Percentiles rank a stretch among this genome's conserved stretches.
These are phyloP conservation scores for Mortierella sp. DNA, from an alignment of 371 early-diverging fungal genomes.

Conservation along the genomic window DNA sequence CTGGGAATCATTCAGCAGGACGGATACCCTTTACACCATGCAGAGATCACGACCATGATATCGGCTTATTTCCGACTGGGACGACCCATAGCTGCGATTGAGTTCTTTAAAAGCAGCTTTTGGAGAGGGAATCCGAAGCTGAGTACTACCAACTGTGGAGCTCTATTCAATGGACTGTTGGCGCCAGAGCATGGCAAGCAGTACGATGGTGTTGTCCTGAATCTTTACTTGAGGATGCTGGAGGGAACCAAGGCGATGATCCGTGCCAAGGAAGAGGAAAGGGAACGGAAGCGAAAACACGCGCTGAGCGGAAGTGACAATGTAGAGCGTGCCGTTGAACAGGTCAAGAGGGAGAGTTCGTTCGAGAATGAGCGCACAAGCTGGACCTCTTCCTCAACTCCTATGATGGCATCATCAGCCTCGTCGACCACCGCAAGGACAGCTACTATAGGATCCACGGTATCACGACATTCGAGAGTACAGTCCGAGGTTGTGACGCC, in stretches of 20 bases:
- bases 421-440: background rate
- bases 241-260: conserved; percentile 21
- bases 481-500: conserved; percentile 2
- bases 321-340: too few species aligned
- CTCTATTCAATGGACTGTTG: conserved; percentile 36
- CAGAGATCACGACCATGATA: conserved; percentile 40
- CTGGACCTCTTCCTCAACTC: background rate
- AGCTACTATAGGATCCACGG: background rate
- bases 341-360: too few species aligned
- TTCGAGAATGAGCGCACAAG: background rate
- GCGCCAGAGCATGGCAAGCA: conserved; percentile 27
- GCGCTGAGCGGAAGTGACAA: too few species aligned
- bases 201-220: conserved; percentile 43
- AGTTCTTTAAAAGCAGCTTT: conserved; percentile 40
- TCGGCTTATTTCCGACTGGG: conserved; percentile 49
- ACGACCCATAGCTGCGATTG: conserved; percentile 48
- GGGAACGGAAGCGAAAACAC: background rate
- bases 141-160: conserved; percentile 47
- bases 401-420: background rate
- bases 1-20: conserved; percentile 27
- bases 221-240: conserved; percentile 41
- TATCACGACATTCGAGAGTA: background rate
- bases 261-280: conserved; percentile 2
- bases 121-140: conserved; percentile 27
- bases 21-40: conserved; percentile 15